Evolutionary conservation across 148 eudicot species (phyloP), one percentile per base, ranked within the genome.

Genomic region (Polygonum aviculare): DNA sequence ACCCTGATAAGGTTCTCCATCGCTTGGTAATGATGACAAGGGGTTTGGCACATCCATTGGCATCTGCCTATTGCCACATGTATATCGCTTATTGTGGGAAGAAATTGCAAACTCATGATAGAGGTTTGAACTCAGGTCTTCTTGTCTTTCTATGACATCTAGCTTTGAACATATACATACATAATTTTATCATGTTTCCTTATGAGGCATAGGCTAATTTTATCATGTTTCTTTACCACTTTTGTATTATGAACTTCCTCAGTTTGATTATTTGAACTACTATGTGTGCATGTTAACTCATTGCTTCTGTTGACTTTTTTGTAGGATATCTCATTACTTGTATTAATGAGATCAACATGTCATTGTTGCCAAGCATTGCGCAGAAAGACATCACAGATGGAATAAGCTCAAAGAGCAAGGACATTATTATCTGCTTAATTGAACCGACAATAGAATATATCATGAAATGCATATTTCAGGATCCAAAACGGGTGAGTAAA

Each of bases 1-100:
- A 39, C 18, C 79, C 75, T 33, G 76, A 65, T 80, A 83, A 86
- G 67, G 84, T 63, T 51, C 79, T 91, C 74, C 80, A 77, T 59
- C 93, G 97, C 67, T 82, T 89, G 83, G 88, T 88, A 70, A 75
- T 81, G 83, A 91, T 91, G 97, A 84, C 81, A 78, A 88, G 90
- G 84, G 97, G 97, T 63, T 84, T 91, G 79, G 93, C 89, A 51
- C 83, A 89, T 83, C 97, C 97, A 49, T 77, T 91, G 79, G 91
- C 90, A 44, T 90, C 93, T 52, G 85, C 93, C 22, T 91, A 91
- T 80, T 88, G 91, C 80, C 86, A 83, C 81, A 76, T 91, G 77
- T 91, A 89, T 80, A 69, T 88, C 81, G 89, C 79, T 40, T 81
- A 84, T 74, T 78, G 90, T 57, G 89, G 82, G 12, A 89, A 85